Base-by-base conservation (phyloP, 495 filamentous ascomycete genomes). In the Xanthoparmelia taractica region DNA sequence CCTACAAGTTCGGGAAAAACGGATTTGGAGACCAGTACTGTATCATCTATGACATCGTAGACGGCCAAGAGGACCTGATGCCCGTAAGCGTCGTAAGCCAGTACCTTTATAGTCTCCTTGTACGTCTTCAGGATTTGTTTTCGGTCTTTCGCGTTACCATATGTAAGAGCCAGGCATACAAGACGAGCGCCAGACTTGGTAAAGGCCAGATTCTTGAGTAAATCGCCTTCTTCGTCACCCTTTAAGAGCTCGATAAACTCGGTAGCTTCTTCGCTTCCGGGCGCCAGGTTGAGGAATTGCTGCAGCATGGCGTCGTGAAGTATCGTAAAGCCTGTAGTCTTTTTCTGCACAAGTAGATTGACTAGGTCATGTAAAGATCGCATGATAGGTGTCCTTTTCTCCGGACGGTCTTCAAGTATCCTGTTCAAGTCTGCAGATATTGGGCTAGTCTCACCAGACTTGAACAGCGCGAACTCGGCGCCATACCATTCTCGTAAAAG, bases 291-390 rank as follows among this genome's bases (percentile, higher is more conserved):
- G 55, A 90, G 79, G 75, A 91, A 94, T 73, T 97, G 97, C 71
- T 99, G 92, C 56, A 97, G 83, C 93, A 97, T 96, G 27, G 94
- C 95, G 66, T 95, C 93, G 73, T 99, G 95, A 8, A 97, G 81
- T 79, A 97, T 92, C 1, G 91, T 96, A 74, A 97, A 99, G 10
- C 88, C 91, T 18, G 91, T 93, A 68, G 90, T 84, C 76, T 95
- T 92, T 82, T 99, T 99, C 77, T 97, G 91, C 59, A 97, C 80
- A 29, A 97, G 82, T 61, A 86, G 82, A 73, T 96, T 96, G 76
- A 92, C 90, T 68, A 96, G 79, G 65, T 92, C 88, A 65, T 85
- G 82, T 41, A 97, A 79, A 70, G 87, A 87, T 67, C 85, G 85
- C 87, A 97, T 88, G 55, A 95, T 91, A 0, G 91, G 85, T 8